Base-by-base conservation (phyloP, 306 rosid genomes). In the Herpetospermum pedunculosum region DNA sequence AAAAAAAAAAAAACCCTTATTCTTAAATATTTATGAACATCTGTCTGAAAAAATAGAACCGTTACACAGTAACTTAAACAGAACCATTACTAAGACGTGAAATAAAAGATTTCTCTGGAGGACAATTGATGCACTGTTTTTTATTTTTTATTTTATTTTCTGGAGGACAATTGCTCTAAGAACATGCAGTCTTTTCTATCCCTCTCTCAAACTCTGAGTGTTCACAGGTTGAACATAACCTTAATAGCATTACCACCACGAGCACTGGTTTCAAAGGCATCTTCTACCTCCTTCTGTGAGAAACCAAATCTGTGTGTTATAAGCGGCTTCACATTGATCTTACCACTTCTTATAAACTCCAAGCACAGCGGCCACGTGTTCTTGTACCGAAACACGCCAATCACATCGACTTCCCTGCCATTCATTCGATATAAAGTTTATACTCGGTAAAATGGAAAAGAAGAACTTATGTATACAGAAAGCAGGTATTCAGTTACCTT, bases 221-320 rank as follows among this genome's bases (percentile, higher is more conserved):
- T 76, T 80, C 81, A 89, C 38, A 94, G 85, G 81, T 91, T 94
- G 83, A 94, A 94, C 97, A 94, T 94, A 78, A 91, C 98, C 85
- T 94, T 93, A 38, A 91, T 93, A 53, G 98, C 97, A 63, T 75
- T 80, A 67, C 97, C 97, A 18, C 98, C 98, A 52, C 91, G 80
- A 71, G 98, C 98, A 80, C 97, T 93, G n/a, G 96, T 91, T 83
- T 88, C 97, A 57, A 93, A 94, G 12, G 95, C 97, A 41, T 89
- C 92, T 85, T 88, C 98, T 52, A 91, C 88, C 78, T 94, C 98
- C 80, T 72, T 83, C 30, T 88, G 95, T n/a, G 96, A 85, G 79
- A 94, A 94, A 1, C 96, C 91, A 72, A 87, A 91, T 76, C 96
- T 85, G 79, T 91, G 97, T 3, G 97, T 93, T 75, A 91, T 91